Conservation (phyloP, 2,329 filamentous ascomycete genomes). For the Xylariaceae sp. region DNA sequence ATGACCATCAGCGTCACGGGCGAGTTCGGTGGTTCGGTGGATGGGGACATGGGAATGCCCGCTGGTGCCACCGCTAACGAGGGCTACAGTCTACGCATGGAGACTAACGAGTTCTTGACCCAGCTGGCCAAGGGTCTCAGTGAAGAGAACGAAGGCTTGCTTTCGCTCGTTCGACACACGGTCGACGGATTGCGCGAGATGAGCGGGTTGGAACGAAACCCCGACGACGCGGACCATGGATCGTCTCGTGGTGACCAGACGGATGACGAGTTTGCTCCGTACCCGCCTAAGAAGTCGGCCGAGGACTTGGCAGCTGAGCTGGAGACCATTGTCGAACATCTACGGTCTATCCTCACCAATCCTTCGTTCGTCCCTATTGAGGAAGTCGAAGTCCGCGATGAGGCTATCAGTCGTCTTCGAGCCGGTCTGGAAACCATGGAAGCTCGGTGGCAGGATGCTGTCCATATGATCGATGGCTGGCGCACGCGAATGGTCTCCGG, state of each 20-base stretch:
- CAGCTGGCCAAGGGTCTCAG: constrained; percentile 76
- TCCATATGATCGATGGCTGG: constrained; percentile 89
- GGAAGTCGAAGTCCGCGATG: constrained; percentile 86
- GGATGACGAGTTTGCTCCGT: constrained; percentile 6
- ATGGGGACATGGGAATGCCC: constrained; percentile 28
- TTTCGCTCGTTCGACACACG: constrained; percentile 65
- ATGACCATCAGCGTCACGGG: constrained; percentile 54
- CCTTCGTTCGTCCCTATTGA: constrained; percentile 94
- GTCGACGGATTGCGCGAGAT: constrained; percentile 66
- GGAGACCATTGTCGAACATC: constrained; percentile 70
- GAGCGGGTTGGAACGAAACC: constrained; percentile 48
- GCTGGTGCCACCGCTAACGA: constrained; percentile 40
- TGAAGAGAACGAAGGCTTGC: constrained; percentile 84
- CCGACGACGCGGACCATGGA: constrained; percentile 27
- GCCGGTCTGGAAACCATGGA: constrained; percentile 94
- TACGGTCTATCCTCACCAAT: constrained; percentile 82
- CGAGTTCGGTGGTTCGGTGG: constrained; percentile 52
- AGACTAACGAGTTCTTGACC: constrained; percentile 88
- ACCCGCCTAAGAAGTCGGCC: constrained; percentile 35
- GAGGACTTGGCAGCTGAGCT: constrained; percentile 71
- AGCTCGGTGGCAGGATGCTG: constrained; percentile 79
- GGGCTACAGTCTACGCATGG: constrained; percentile 67
- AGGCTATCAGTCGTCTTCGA: constrained; percentile 78
- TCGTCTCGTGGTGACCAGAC: neutral
- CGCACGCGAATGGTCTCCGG: constrained; percentile 70